Conservation (phyloP, 148 eudicot species). For the Vaccinium vitisidaea region DNA sequence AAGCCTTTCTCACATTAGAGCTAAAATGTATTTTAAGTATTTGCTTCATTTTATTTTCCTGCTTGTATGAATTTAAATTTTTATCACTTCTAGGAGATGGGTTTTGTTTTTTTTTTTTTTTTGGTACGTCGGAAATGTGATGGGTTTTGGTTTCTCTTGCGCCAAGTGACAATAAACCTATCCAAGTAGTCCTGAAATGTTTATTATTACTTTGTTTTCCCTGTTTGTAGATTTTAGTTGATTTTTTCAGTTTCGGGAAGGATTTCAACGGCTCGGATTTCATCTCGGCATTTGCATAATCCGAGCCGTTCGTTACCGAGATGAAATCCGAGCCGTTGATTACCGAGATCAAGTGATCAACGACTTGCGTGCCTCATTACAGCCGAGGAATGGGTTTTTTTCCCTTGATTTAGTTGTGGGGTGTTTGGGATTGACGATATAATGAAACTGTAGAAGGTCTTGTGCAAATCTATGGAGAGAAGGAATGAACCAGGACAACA, state of each 20-base stretch:
- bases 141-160: neutral
- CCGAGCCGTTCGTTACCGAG: no score
- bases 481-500: neutral
- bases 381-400: neutral
- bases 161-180: neutral
- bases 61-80: neutral
- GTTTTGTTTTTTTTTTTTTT: neutral
- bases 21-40: neutral
- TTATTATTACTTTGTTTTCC: neutral
- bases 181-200: neutral
- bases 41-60: neutral
- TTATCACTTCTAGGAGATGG: neutral
- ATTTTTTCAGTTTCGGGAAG: neutral
- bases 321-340: no score
- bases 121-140: no score
- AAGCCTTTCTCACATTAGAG: conserved; percentile 21
- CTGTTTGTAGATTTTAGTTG: neutral
- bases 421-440: conserved; percentile 9
- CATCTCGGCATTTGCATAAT: no score
- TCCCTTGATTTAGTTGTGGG: neutral
- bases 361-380: no score
- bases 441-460: neutral
- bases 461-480: neutral
- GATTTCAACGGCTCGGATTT: no score
- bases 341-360: no score